Evolutionary conservation across 2,329 filamentous ascomycete genomes (phyloP).

Genomic region (Cladophialophora psammophila): DNA sequence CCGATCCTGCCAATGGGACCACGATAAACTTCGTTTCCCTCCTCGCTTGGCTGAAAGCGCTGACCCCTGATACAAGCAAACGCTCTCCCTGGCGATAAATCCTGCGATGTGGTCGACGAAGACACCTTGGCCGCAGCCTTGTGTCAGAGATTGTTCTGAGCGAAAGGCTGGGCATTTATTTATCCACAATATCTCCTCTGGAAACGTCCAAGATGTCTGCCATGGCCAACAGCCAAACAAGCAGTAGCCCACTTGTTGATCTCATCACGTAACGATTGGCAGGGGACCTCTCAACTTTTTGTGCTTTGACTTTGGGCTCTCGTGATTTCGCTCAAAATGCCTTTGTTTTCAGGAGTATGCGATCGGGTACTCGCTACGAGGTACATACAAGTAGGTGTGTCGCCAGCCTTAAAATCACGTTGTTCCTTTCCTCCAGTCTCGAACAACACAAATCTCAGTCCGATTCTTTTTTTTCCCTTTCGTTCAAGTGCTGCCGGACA

Average conservation of each 20-base stretch:
- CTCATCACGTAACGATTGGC: constrained; percentile 29
- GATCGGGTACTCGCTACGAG: not conserved
- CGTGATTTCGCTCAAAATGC: not conserved
- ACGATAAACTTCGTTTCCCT: not conserved
- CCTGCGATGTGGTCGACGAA: not conserved
- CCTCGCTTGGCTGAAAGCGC: constrained; percentile 5
- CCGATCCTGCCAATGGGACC: constrained; percentile 8
- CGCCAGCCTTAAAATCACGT: not conserved
- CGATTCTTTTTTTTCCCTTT: not conserved
- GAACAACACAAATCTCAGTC: not conserved
- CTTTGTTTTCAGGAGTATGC: not conserved
- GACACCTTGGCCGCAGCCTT: constrained; percentile 24
- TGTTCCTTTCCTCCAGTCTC: not conserved
- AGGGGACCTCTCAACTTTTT: constrained; percentile 4
- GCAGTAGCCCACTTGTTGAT: constrained; percentile 18
- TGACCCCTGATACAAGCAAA: constrained; percentile 2
- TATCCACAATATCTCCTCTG: constrained; percentile 7
- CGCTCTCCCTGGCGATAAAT: constrained; percentile 2
- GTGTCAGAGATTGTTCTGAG: constrained; percentile 18
- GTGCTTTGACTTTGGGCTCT: not conserved
- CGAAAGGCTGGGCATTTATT: constrained; percentile 7
- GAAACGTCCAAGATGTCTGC: constrained; percentile 11
- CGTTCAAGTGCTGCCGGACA: not conserved
- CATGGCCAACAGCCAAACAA: not conserved
- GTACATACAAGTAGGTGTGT: not conserved